A percentile compares a stretch with the other conserved stretches of the same genome.
Conservation (phyloP, 768 basidiomycete genomes). For the Leccinum disarticulatum region DNA sequence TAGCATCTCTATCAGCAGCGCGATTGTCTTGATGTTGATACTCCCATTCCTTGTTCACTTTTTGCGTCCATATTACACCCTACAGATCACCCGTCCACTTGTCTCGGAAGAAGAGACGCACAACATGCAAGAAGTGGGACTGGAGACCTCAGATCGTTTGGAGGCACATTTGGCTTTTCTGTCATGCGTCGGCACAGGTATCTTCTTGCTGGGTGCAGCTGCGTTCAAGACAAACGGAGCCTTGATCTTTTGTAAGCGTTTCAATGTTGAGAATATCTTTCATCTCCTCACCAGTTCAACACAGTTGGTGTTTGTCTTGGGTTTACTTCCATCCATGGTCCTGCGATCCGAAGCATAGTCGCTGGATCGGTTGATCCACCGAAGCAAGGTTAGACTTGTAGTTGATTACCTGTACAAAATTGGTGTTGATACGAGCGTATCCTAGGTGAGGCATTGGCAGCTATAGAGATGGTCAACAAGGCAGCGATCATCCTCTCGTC, state of each 20-base stretch:
- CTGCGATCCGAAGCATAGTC: conserved; percentile 26
- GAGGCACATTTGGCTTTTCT: conserved; percentile 30
- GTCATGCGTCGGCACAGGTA: conserved; percentile 16
- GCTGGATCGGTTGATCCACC: conserved; percentile 29
- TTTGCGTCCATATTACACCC: conserved; percentile 29
- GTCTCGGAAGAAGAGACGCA: neutral
- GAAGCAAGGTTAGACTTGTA: conserved; percentile 24
- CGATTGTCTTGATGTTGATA: conserved; percentile 18
- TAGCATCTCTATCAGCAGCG: conserved; percentile 12
- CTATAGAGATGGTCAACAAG: conserved; percentile 27
- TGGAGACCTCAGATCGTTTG: conserved; percentile 26
- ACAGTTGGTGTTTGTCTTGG: conserved; percentile 24
- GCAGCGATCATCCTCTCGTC: conserved; percentile 26
- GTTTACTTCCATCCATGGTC: conserved; percentile 13
- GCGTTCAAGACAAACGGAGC: conserved; percentile 6
- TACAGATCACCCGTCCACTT: neutral
- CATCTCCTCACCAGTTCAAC: neutral
- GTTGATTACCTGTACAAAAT: no score
- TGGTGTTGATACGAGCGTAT: neutral
- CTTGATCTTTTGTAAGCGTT: conserved; percentile 18
- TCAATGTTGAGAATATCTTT: neutral
- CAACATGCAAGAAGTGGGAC: neutral
- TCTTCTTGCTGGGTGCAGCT: conserved; percentile 17
- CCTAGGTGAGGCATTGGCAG: conserved; percentile 31
- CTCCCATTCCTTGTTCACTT: conserved; percentile 25